These are phyloP conservation scores for Fimicolochytrium jonesii DNA, from an alignment of 192 early-diverging fungal genomes.

Conservation along the genomic window DNA sequence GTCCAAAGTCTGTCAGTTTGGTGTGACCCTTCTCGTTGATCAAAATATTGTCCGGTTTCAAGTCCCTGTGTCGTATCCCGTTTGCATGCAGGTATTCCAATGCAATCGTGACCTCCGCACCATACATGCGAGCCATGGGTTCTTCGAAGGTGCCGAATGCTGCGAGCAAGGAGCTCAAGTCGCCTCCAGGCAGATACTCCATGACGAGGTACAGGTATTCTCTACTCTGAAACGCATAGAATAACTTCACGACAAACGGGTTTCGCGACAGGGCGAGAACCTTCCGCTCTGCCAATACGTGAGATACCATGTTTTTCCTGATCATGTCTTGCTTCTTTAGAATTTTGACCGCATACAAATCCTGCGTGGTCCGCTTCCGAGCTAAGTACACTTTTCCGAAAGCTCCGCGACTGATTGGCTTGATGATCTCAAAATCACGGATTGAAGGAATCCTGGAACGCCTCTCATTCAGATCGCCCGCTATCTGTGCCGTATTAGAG, in stretches of 20 bases:
- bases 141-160: slow-evolving; percentile 76
- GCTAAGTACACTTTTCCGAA: slow-evolving; percentile 90
- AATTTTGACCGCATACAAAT: slow-evolving; percentile 90
- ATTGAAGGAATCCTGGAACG: slow-evolving; percentile 71
- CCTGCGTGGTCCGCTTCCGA: slow-evolving; percentile 78
- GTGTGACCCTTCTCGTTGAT: slow-evolving; percentile 84
- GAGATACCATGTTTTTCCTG: slow-evolving; percentile 93
- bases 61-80: slow-evolving; percentile 76
- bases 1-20: slow-evolving; percentile 93
- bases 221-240: slow-evolving; percentile 85
- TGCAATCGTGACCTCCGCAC: slow-evolving; percentile 83
- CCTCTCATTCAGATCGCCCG: slow-evolving; percentile 15
- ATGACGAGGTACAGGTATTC: slow-evolving; percentile 87
- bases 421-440: slow-evolving; percentile 90
- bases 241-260: slow-evolving; percentile 89
- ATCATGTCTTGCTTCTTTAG: slow-evolving; percentile 92
- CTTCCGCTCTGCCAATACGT: slow-evolving; percentile 81
- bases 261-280: slow-evolving; percentile 74
- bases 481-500: slow-evolving; percentile 3
- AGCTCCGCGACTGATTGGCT: slow-evolving; percentile 90
- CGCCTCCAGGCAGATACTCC: slow-evolving; percentile 85
- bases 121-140: slow-evolving; percentile 81
- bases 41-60: slow-evolving; percentile 63
- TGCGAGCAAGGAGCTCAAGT: slow-evolving; percentile 70
- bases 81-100: slow-evolving; percentile 88